Evolutionary conservation across 2,329 filamentous ascomycete species (phyloP).

Genomic region (Acrodontium crateriforme): DNA sequence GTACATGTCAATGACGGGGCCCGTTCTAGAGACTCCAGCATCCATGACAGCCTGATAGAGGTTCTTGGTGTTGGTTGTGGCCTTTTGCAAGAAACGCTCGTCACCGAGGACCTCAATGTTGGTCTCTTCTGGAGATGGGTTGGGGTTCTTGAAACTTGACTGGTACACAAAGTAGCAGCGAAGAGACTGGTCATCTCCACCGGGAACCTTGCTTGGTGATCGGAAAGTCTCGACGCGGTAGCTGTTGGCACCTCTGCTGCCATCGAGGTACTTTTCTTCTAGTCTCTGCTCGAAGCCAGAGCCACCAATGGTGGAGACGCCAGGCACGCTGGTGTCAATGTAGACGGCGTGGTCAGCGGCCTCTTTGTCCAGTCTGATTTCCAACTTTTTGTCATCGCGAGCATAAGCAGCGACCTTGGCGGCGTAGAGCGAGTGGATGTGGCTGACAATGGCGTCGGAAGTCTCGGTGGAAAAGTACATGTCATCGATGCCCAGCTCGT

Average conservation of each 20-base stretch:
- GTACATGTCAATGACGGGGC: constrained; percentile 94
- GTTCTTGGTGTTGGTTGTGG: constrained; percentile 85
- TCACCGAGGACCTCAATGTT: constrained; percentile 85
- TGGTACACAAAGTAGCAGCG: constrained; percentile 99
- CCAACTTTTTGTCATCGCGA: constrained; percentile 81
- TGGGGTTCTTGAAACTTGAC: constrained; percentile 71
- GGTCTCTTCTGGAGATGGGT: constrained; percentile 63
- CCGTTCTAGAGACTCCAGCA: constrained; percentile 68
- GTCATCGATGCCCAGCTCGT: constrained; percentile 93
- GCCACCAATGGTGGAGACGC: constrained; percentile 59
- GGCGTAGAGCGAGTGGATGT: constrained; percentile 91
- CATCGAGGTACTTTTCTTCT: constrained; percentile 89
- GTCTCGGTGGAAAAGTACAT: constrained; percentile 93
- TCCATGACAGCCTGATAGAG: constrained; percentile 92
- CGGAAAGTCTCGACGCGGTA: constrained; percentile 98
- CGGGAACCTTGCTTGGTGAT: constrained; percentile 67
- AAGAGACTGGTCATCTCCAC: constrained; percentile 64
- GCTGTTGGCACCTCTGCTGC: constrained; percentile 51
- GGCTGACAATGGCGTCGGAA: constrained; percentile 74
- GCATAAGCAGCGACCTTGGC: constrained; percentile 92
- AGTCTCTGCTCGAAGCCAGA: constrained; percentile 90
- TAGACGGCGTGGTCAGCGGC: constrained; percentile 90
- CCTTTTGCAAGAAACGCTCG: constrained; percentile 87
- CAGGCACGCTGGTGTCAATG: constrained; percentile 92
- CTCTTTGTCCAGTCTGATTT: constrained; percentile 94